Base-by-base conservation (phyloP, 352 stramenopile genomes). In the Globisporangium viniferum region DNA sequence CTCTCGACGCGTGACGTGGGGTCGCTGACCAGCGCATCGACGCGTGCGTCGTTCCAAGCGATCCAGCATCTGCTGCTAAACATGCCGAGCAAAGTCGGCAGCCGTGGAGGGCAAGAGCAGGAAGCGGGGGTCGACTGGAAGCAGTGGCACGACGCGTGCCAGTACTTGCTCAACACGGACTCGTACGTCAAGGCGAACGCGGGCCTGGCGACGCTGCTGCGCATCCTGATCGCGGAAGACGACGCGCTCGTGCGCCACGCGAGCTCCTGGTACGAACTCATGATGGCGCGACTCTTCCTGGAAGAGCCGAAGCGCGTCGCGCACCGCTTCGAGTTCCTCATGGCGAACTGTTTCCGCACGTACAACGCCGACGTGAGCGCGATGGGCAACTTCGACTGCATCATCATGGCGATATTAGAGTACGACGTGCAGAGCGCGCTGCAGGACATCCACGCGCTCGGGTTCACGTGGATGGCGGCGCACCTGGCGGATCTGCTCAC, bases 301-400 rank as follows among this genome's bases (percentile, higher is more conserved):
- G 80, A 93, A 15, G 85, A 92, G 56, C 84, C 87, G 24, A 95
- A 92, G 75, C 76, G 75, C 5, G 77, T 92, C 20, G 85, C 86
- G 24, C 74, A 93, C 54, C 87, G 83, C 5, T 88, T 92, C 41
- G 81, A 92, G 69, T 93, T 89, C 59, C 75, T 93, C 20, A 93
- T 92, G 85, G 81, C 79, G 24, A 90, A 86, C 53, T 93, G 82
- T 68, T 89, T 88, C 66, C 72, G 74, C 53, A 72, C 66, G 12
- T 84, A 89, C 61, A 71, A 88, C 48, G 68, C 64, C 24, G 67
- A 73, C 5, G 67, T 69, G 31, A 72, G 71, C 9, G 75, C 60
- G 10, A 92, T 95, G 81, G 83, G 77, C 63, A 91, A 89, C 61
- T 93, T 95, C 31, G 87, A 93, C 67, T 91, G 82, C 68, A 92